Evolutionary conservation across 2,329 filamentous ascomycete genomes (phyloP).

Genomic region (Dactylonectria macrodidyma): DNA sequence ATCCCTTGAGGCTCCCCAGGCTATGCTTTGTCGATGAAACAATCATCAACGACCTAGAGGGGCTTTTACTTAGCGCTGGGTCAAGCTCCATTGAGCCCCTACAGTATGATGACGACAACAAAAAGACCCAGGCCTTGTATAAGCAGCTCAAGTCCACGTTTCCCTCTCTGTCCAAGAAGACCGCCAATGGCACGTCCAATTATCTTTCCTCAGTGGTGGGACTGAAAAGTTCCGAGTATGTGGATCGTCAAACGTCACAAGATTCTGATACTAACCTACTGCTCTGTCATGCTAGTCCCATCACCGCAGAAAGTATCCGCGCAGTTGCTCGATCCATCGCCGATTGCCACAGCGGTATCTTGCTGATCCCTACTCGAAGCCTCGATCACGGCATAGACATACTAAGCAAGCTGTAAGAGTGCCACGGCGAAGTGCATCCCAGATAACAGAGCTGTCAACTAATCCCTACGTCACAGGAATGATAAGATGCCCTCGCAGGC

Average conservation of each 20-base stretch:
- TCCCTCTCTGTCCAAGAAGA: background rate
- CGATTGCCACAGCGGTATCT: background rate
- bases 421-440: background rate
- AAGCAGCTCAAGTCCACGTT: background rate
- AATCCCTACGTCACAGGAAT: constrained; percentile 5
- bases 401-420: background rate
- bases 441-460: background rate
- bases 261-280: no score
- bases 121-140: background rate
- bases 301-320: background rate
- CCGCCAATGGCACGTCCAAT: background rate
- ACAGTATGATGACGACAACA: background rate
- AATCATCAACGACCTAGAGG: background rate
- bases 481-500: background rate
- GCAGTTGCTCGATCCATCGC: background rate
- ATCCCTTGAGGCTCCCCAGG: background rate
- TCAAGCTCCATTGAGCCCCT: background rate
- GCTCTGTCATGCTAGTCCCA: background rate
- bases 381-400: constrained; percentile 5
- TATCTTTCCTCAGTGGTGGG: background rate
- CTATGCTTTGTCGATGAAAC: constrained; percentile 11
- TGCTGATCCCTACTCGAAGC: constrained; percentile 2
- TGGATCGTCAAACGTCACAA: background rate
- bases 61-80: background rate
- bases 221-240: constrained; percentile 11